Base-by-base conservation (phyloP, 139 green algal species). In the Chlorella sorokiniana region DNA sequence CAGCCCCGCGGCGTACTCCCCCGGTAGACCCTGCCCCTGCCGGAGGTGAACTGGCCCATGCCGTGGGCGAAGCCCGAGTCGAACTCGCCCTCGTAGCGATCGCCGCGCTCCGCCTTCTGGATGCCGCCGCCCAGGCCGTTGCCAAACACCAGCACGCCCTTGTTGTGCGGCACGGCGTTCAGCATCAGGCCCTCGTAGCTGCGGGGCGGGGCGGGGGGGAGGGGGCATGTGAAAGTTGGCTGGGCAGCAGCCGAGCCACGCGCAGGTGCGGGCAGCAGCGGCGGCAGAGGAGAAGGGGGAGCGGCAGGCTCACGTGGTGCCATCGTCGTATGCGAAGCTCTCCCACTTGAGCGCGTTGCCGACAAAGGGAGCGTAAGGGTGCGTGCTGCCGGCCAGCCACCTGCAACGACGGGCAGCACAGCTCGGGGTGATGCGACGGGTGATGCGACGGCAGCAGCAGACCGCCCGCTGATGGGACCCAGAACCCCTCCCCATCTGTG, bases 341-440 rank as follows among this genome's bases (percentile, higher is more conserved):
- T 92, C 86, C 95, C 95, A 98, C 82, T 95, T 95, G 1, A 97
- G 81, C 0, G 94, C 82, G 81, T 97, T 93, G 16, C 95, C 95
- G 20, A 90, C 76, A 83, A 98, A 98, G 23, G 94, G 94, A 1
- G 93, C 90, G 71, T 95, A 93, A 0, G 94, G 94, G 84, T 98
- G 94, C 76, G 90, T 89, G 71, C 45, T 88, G 78, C 89, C 84
- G 23, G 86, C 85, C 69, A 97, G 83, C 38, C 83, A 93, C 86
- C 56, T 65, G 56, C 18, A 65, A 31, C 29, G 23, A 88, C n/a
- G n/a, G n/a, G n/a, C n/a, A 92, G 48, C 48, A 16, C 48, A 56
- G 48, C 14, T 56, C 14, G 16, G 14, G 48, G 87, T 96, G 92
- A 40, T 89, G 92, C 48, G 48, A 16, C 14, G 48, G n/a, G n/a